Percentiles rank a stretch among this genome's conserved stretches.
These are phyloP conservation scores for Talaromyces albobiverticillius DNA, from an alignment of 2,329 filamentous ascomycete genomes.

Conservation along the genomic window DNA sequence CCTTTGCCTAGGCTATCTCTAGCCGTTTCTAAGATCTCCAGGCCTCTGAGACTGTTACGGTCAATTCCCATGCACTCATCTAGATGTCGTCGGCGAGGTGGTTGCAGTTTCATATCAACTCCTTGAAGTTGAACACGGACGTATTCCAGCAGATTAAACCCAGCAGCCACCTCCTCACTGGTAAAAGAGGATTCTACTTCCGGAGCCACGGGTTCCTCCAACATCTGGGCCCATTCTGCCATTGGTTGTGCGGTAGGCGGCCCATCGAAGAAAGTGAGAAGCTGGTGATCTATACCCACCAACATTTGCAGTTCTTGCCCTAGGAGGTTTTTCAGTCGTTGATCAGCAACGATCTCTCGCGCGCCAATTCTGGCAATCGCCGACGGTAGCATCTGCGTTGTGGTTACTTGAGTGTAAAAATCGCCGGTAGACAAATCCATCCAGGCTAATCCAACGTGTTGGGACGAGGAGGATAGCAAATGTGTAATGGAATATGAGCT, in stretches of 20 bases:
- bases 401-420: conserved; percentile 80
- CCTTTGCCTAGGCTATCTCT: conserved; percentile 75
- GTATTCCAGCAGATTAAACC: conserved; percentile 79
- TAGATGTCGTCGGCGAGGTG: conserved; percentile 70
- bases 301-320: conserved; percentile 63
- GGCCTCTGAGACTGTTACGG: conserved; percentile 80
- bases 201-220: conserved; percentile 68
- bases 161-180: conserved; percentile 68
- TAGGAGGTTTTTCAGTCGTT: conserved; percentile 56
- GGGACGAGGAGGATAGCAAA: conserved; percentile 29
- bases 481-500: conserved; percentile 23
- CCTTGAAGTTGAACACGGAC: conserved; percentile 76
- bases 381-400: conserved; percentile 69
- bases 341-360: conserved; percentile 77
- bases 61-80: conserved; percentile 86
- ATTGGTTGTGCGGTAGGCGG: conserved; percentile 47
- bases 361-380: conserved; percentile 79
- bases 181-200: conserved; percentile 59
- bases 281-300: conserved; percentile 71
- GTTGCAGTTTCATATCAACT: conserved; percentile 75
- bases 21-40: conserved; percentile 86
- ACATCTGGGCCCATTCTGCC: conserved; percentile 68
- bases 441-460: conserved; percentile 78
- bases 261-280: conserved; percentile 68
- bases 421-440: conserved; percentile 91